Percentiles rank a stretch among this genome's conserved stretches.
Evolutionary conservation across 2,329 filamentous ascomycete species (phyloP).

Genomic region (Aspergillus terreus): DNA sequence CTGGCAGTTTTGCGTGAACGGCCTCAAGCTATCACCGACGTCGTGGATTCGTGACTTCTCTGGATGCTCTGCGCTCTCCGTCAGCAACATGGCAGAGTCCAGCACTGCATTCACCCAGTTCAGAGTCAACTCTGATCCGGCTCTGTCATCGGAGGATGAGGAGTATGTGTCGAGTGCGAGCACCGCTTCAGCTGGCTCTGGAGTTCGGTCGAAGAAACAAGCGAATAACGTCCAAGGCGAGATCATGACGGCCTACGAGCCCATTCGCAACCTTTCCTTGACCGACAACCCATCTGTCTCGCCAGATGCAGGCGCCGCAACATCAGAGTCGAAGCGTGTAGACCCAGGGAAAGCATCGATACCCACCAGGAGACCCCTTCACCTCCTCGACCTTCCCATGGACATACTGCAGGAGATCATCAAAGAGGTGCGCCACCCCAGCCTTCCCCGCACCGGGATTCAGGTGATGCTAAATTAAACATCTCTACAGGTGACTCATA

Average conservation of each 20-base stretch:
- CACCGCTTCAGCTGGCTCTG: slow-evolving; percentile 18
- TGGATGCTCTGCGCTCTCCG: not conserved
- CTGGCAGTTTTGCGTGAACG: not conserved
- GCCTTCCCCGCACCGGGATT: not conserved
- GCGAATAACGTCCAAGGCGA: slow-evolving; percentile 3
- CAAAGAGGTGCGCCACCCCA: slow-evolving; percentile 60
- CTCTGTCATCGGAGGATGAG: slow-evolving; percentile 27
- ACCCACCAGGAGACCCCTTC: slow-evolving; percentile 51
- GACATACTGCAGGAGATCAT: slow-evolving; percentile 76
- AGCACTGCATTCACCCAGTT: slow-evolving; percentile 21
- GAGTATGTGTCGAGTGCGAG: slow-evolving; percentile 26
- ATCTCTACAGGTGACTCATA: slow-evolving; percentile 63
- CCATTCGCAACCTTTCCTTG: not conserved
- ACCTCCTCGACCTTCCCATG: slow-evolving; percentile 69
- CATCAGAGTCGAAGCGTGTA: not conserved
- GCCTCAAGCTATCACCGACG: not conserved
- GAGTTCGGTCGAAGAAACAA: slow-evolving; percentile 12
- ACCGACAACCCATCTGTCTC: not conserved
- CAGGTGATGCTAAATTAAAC: not conserved
- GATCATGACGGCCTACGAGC: not conserved
- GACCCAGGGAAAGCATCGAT: not conserved
- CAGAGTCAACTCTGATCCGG: slow-evolving; percentile 20
- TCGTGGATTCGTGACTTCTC: not conserved
- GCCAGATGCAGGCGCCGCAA: not conserved
- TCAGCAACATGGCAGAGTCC: slow-evolving; percentile 22